phyloP scores from a whole-genome alignment of 352 stramenopile genomes.

The Phytopythium vexans region DNA sequence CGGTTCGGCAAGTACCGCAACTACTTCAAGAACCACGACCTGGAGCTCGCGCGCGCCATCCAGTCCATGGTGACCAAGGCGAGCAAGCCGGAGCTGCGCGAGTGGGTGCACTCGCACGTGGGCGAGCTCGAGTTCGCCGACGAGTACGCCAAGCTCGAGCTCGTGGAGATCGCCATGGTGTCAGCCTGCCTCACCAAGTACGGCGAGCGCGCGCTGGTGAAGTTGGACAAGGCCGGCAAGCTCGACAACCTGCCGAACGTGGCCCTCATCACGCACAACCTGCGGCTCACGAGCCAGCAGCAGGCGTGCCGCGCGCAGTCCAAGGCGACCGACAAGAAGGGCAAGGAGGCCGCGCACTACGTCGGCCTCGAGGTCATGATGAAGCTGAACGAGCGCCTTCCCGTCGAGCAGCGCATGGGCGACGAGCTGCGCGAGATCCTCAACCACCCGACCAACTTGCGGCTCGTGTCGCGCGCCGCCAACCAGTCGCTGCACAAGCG shows the following conservation, averaged over 20 bases:
- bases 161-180: constrained; percentile 41
- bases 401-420: constrained; percentile 31
- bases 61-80: constrained; percentile 23
- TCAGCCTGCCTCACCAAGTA: constrained; percentile 33
- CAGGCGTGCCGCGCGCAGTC: constrained; percentile 36
- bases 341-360: constrained; percentile 40
- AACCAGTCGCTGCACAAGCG: constrained; percentile 47
- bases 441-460: constrained; percentile 38
- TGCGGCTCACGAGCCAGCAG: constrained; percentile 32
- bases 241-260: constrained; percentile 30
- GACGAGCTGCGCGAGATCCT: constrained; percentile 41
- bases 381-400: constrained; percentile 33
- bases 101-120: constrained; percentile 25
- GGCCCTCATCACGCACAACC: constrained; percentile 31
- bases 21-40: constrained; percentile 51
- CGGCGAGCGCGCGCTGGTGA: constrained; percentile 14
- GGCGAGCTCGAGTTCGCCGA: constrained; percentile 16
- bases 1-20: constrained; percentile 46
- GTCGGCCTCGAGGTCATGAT: constrained; percentile 47
- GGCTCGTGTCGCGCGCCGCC: constrained; percentile 29
- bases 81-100: constrained; percentile 27
- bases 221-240: constrained; percentile 30
- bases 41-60: constrained; percentile 35
- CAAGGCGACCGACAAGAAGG: constrained; percentile 29
- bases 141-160: constrained; percentile 29